Evolutionary conservation across 2,329 filamentous ascomycete genomes (phyloP), one percentile per base, ranked within the genome.

Genomic region (Shiraia bambusicola): DNA sequence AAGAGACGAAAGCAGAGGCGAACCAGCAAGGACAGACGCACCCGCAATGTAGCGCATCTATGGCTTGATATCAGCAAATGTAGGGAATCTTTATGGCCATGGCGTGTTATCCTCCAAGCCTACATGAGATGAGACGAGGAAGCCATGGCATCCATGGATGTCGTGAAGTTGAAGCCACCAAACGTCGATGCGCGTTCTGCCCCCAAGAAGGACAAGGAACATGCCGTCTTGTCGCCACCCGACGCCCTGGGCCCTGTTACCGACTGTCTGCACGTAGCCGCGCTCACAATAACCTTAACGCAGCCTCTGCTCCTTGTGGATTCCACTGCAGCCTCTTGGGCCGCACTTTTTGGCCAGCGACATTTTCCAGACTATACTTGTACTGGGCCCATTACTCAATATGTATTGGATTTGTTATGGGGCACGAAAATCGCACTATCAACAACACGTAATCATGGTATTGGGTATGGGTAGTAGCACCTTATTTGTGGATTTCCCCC

Each of bases 201-300:
- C 27, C 16, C n/a, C n/a, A n/a, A n/a, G n/a, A n/a, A n/a, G n/a
- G n/a, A n/a, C 26, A 28, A 40, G 44, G 39, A 47, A 40, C 17
- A 48, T 46, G 44, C 50, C 47, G 39, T 14, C n/a, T 26, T 13
- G 19, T 19, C 28, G 4, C 33, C 28, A 16, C 28, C 45, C 45
- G 17, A 34, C 37, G 34, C 33, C 36, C 26, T 45, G 52, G 52
- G 45, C 45, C 52, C 37, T 42, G 43, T 42, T 42, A 45, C 42
- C 34, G 36, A 44, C 41, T 11, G 34, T n/a, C 34, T 50, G 49
- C 40, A 49, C 37, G 32, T 38, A 46, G 39, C 49, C 52, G 45
- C 40, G 30, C 36, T 30, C 37, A 51, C 48, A 53, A 46, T 32
- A 64, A 61, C 51, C 55, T 63, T 62, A 58, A 63, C 50, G 61